phyloP scores from a whole-genome alignment of 2,329 filamentous ascomycete species.

The Fusarium chaquense region DNA sequence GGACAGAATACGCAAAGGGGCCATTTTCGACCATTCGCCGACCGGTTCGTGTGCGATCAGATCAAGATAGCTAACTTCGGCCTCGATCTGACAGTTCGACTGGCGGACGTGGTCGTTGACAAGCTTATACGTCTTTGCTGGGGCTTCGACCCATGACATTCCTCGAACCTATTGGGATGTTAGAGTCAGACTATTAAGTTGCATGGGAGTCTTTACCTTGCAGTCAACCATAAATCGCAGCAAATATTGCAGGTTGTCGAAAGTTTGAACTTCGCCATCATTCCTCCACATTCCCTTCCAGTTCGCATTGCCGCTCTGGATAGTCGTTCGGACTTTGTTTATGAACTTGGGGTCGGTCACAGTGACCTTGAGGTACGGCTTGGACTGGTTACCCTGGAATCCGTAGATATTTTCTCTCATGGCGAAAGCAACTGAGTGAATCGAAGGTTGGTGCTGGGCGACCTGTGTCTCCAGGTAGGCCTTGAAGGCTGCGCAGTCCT shows the following conservation, averaged over 20 bases:
- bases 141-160: conserved; percentile 97
- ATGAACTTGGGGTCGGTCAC: conserved; percentile 91
- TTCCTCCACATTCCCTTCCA: conserved; percentile 91
- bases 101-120: conserved; percentile 75
- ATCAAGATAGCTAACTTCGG: conserved; percentile 82
- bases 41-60: conserved; percentile 88
- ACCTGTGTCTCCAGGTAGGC: conserved; percentile 83
- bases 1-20: conserved; percentile 89
- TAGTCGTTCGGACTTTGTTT: conserved; percentile 76
- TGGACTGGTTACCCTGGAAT: conserved; percentile 93
- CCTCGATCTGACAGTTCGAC: conserved; percentile 97
- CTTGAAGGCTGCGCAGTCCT: conserved; percentile 83
- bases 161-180: conserved; percentile 74
- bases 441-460: conserved; percentile 77
- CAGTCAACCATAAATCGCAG: conserved; percentile 98
- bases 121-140: conserved; percentile 78
- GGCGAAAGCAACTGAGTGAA: conserved; percentile 84
- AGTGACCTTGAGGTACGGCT: conserved; percentile 92
- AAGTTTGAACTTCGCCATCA: conserved; percentile 82
- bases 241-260: conserved; percentile 95
- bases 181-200: conserved; percentile 19
- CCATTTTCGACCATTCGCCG: conserved; percentile 98
- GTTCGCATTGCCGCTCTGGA: conserved; percentile 83
- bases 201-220: conserved; percentile 65
- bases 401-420: conserved; percentile 93